phyloP scores from a whole-genome alignment of 352 stramenopile species.

The Pythium dissimile region DNA sequence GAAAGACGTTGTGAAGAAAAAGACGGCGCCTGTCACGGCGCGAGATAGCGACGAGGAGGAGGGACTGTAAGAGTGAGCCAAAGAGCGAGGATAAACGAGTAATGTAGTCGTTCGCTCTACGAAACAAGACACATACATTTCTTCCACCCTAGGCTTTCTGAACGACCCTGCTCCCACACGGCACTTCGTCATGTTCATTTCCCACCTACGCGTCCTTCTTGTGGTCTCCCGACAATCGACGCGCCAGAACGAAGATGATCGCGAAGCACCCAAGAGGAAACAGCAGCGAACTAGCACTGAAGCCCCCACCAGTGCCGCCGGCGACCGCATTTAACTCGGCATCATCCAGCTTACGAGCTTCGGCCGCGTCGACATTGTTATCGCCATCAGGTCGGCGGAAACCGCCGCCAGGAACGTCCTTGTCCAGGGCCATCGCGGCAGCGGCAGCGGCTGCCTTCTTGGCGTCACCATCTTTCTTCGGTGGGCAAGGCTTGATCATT shows the following conservation, averaged over 20 bases:
- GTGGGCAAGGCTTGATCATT: constrained; percentile 62
- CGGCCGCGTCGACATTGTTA: constrained; percentile 3
- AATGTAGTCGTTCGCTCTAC: neutral
- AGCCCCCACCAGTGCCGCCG: constrained; percentile 4
- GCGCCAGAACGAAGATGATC: constrained; percentile 42
- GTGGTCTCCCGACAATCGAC: constrained; percentile 60
- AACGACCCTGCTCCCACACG: neutral
- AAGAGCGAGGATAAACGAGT: neutral
- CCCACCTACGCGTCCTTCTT: constrained; percentile 63
- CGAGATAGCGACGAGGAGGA: constrained; percentile 40
- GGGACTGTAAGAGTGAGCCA: constrained; percentile 1
- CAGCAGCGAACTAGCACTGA: constrained; percentile 33
- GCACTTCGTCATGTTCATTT: neutral
- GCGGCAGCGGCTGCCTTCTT: constrained; percentile 23
- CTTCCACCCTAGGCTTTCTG: neutral
- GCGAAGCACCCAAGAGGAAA: constrained; percentile 53
- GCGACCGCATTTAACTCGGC: constrained; percentile 1
- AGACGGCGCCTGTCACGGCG: neutral
- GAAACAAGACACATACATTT: neutral
- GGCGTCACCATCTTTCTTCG: constrained; percentile 51
- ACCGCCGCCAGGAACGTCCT: constrained; percentile 64
- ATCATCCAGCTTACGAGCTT: constrained; percentile 10
- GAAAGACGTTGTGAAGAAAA: constrained; percentile 32
- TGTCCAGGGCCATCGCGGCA: constrained; percentile 24
- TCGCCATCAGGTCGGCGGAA: constrained; percentile 25